Base-by-base conservation (phyloP, 352 stramenopile genomes). In the Globisporangium polare region DNA sequence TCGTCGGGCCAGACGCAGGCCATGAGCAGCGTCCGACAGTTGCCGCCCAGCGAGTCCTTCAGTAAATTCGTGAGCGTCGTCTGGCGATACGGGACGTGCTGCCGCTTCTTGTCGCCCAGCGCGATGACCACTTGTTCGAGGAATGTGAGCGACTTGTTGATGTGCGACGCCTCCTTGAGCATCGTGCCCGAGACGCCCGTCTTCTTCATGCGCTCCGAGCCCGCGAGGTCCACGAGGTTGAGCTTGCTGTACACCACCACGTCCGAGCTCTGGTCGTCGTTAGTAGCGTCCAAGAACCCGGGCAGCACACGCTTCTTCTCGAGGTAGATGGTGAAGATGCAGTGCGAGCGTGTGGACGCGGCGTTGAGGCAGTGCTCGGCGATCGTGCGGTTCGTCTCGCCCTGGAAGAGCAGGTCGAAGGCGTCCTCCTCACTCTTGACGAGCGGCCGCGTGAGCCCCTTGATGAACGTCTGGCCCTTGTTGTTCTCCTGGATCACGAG, bases 21-120 rank as follows among this genome's bases (percentile, higher is more conserved):
- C 3, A 98, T 87, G 53, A 98, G 85, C 33, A 90, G 72, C 15
- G 89, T 95, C 10, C 83, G 83, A 22, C 77, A 81, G 54, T 91
- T 89, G 29, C 86, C 90, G 15, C 89, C 85, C 0, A 97, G 69
- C 15, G 85, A 92, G 49, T 96, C 89, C 56, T 96, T 86, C 29
- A 98, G 77, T 27, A 98, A 72, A 10, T 94, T 86, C 41, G 94
- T 98, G 17, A 98, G 83, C 64, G 97, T 97, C 10, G 86, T 97
- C 65, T 98, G 91, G 24, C 94, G 76, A 51, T 97, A 98, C 20
- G 94, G 94, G 22, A 98, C 84, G 61, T 98, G 93, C 13, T 74
- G 88, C 18, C 95, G 78, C 24, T 78, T 95, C 68, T 93, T 88
- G 53, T 96, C 79, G 22, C 83, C 88, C 4, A 97, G 73, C n/a